A percentile compares a stretch with the other conserved stretches of the same genome.
Conservation (phyloP, 2,329 filamentous ascomycete genomes). For the Fusarium sp. region DNA sequence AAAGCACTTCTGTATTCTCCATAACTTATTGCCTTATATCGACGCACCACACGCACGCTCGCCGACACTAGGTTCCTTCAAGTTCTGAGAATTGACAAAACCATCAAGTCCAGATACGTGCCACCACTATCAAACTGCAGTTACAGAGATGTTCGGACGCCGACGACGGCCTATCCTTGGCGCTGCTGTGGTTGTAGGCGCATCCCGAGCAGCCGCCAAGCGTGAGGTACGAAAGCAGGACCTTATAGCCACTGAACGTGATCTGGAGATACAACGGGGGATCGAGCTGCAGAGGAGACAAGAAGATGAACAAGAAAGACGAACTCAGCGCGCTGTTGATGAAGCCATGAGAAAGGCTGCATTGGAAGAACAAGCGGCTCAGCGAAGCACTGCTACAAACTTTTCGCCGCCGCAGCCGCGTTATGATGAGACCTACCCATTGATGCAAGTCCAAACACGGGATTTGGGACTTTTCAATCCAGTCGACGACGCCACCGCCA, state of each 20-base stretch:
- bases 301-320: not conserved
- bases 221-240: not conserved
- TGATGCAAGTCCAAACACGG: not conserved
- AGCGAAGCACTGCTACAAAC: not conserved
- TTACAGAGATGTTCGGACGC: not conserved
- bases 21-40: too few relatives aligned
- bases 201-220: slow-evolving; percentile 1
- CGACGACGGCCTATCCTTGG: slow-evolving; percentile 6
- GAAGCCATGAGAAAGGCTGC: slow-evolving; percentile 6
- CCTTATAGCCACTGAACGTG: not conserved
- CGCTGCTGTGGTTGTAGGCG: slow-evolving; percentile 2
- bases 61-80: too few relatives aligned
- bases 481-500: not conserved
- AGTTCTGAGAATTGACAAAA: too few relatives aligned
- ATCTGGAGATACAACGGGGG: not conserved
- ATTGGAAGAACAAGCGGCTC: not conserved
- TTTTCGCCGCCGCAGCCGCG: not conserved
- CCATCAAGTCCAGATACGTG: too few relatives aligned
- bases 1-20: too few relatives aligned
- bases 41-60: too few relatives aligned
- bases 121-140: not conserved
- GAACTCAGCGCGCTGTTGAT: slow-evolving; percentile 1
- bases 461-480: not conserved
- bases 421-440: not conserved
- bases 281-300: not conserved